Evolutionary conservation across 345 rosid species (phyloP), one percentile per base, ranked within the genome.

Genomic region (Lepidium aucheri): DNA sequence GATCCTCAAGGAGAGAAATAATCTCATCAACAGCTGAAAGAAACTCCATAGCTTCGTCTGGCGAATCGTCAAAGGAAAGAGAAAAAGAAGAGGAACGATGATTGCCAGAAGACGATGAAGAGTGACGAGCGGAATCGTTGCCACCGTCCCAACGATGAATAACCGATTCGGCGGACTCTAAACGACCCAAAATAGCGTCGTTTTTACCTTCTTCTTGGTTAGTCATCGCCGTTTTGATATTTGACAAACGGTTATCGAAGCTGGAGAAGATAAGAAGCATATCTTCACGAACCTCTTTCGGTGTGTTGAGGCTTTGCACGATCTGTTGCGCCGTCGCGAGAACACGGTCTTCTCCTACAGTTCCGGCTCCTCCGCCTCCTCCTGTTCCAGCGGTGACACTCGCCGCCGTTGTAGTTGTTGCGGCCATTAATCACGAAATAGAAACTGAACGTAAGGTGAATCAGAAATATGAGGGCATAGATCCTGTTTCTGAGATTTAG

Each of bases 241-340:
- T 88, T 10, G 99, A 94, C 38, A 94, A 74, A 9, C 99, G 93
- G 68, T 94, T 94, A 38, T 94, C 99, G 61, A 94, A 94, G 74
- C 91, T 85, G 14, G 99, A 94, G 74, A 94, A 82, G 80, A 94
- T 94, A 22, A 88, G 75, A 4, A 94, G 80, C 99, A 94, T 90
- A 76, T 94, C 99, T 40, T 94, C 97, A 1, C 96, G 85, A 13
- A 88, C 96, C 59, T 90, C 90, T 71, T 90, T 88, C 1, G 94
- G 80, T 9, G 99, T 84, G 83, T 90, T 94, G 32, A 94, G 90
- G 46, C 96, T 88, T 64, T 88, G 86, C 50, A 94, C 84, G 86
- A 94, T 94, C 93, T 94, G 95, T 69, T 90, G 97, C 7, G 96
- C 99, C 56, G 99, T 84, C 14, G 99, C 97, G 81, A 94, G 72